Evolutionary conservation across 2,329 filamentous ascomycete species (phyloP), one percentile per base, ranked within the genome.

Genomic region (Ascochyta rabiei): DNA sequence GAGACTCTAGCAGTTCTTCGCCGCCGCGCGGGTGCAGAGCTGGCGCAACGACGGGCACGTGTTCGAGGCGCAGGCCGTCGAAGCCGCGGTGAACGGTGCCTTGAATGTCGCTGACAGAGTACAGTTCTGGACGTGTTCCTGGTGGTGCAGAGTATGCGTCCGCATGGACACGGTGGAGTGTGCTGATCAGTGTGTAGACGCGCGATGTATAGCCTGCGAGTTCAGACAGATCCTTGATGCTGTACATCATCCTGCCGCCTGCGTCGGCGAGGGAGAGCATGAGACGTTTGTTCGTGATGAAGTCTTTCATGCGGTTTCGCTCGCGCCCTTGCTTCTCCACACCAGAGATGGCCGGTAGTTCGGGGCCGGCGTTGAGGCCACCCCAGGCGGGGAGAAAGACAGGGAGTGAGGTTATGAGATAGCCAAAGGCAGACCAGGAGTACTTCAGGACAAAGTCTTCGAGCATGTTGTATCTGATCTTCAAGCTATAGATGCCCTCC

Each of bases 381-480:
- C 92, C 93, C 91, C 95, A 96, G 1, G 91, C 90, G 0, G 95
- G 95, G 16, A 99, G 81, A 77, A 98, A 99, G 42, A 98, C 89
- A 0, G 95, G 95, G 10, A 99, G 81, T 3, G 93, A 96, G 1
- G 93, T 95, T 52, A 99, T 83, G 31, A 98, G 83, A 69, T 99
- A 99, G 31, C 95, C 95, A 70, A 97, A 96, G 0, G 95, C 95
- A 60, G 93, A 98, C 95, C 95, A 99, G 62, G 91, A 95, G 73
- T 99, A 99, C 75, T 99, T 99, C 56, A 99, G 80, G 43, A 99
- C 91, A 69, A 99, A 96, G 73, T 99, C 95, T 73, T 99, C 95
- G 0, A 99, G 86, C 80, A 99, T 99, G 73, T 98, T 99, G 80
- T 99, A 99, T 15, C 92, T 88, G 62, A 99, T 96, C 61, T 97